Conservation (phyloP, 2,329 filamentous ascomycete species). For the Diaporthe nobilis region DNA sequence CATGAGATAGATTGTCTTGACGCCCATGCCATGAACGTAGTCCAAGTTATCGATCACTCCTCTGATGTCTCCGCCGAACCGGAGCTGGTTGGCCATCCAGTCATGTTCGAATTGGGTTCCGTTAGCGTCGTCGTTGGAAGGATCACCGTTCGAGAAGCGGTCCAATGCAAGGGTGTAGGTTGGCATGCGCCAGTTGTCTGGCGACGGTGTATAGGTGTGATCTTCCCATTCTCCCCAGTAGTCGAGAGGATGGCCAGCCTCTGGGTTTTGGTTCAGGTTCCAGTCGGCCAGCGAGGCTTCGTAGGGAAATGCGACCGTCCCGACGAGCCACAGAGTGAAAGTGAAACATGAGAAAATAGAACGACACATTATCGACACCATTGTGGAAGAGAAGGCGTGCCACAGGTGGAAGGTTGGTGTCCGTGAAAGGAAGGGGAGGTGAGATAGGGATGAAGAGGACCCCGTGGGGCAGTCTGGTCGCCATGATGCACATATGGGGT, state of each 20-base stretch:
- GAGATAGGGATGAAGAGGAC: conserved; percentile 14
- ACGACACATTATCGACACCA: conserved; percentile 25
- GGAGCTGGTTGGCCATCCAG: conserved; percentile 69
- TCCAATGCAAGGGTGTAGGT: conserved; percentile 72
- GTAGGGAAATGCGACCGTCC: conserved; percentile 34
- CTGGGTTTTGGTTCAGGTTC: conserved; percentile 40
- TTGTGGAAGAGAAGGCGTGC: conserved; percentile 13
- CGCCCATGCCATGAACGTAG: conserved; percentile 73
- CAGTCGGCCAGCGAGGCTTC: conserved; percentile 35
- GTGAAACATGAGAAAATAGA: conserved; percentile 7
- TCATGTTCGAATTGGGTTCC: conserved; percentile 72
- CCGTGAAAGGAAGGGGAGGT: neutral
- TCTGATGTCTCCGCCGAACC: conserved; percentile 71
- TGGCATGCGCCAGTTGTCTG: conserved; percentile 40
- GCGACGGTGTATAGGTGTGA: conserved; percentile 36
- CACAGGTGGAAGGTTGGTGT: conserved; percentile 2
- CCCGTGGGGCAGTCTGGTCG: conserved; percentile 30
- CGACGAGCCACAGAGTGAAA: conserved; percentile 38
- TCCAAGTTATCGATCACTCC: conserved; percentile 71
- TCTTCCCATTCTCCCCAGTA: conserved; percentile 41
- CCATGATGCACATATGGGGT: conserved; percentile 18
- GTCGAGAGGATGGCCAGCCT: conserved; percentile 27
- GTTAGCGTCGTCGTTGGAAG: conserved; percentile 73
- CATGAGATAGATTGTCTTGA: conserved; percentile 72
- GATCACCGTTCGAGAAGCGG: conserved; percentile 73